Percentiles rank a stretch among this genome's conserved stretches.
These are phyloP conservation scores for Hanseniaspora vineae DNA, from an alignment of 805 yeast genomes.

Conservation along the genomic window DNA sequence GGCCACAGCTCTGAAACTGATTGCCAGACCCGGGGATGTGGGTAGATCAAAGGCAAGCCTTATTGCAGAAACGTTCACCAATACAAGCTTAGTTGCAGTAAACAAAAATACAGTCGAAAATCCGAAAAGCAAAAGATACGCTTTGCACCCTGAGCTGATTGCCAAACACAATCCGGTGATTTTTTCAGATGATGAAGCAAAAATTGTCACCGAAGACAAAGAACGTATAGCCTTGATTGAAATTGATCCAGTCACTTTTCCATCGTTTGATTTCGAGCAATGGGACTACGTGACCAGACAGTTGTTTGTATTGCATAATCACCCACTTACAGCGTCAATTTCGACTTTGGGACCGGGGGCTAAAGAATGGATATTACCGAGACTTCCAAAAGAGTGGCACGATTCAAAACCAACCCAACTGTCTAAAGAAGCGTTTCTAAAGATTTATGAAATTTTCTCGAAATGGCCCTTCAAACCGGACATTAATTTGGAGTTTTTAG, in stretches of 20 bases:
- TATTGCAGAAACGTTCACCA: slow-evolving; percentile 51
- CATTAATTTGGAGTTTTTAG: slow-evolving; percentile 29
- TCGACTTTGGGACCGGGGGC: slow-evolving; percentile 76
- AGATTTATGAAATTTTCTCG: slow-evolving; percentile 39
- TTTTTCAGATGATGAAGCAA: slow-evolving; percentile 18
- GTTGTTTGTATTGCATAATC: slow-evolving; percentile 35
- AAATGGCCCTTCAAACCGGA: slow-evolving; percentile 84
- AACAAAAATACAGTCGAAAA: background rate
- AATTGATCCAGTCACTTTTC: slow-evolving; percentile 32
- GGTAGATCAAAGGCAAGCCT: slow-evolving; percentile 52
- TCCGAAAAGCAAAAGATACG: slow-evolving; percentile 12
- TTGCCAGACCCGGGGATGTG: slow-evolving; percentile 39
- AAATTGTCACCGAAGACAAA: slow-evolving; percentile 21
- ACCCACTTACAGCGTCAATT: slow-evolving; percentile 34
- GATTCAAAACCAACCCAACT: slow-evolving; percentile 34
- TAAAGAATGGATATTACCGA: slow-evolving; percentile 29
- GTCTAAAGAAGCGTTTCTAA: slow-evolving; percentile 39
- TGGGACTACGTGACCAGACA: slow-evolving; percentile 59
- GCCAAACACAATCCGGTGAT: slow-evolving; percentile 21
- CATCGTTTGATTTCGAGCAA: slow-evolving; percentile 35
- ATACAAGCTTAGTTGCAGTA: slow-evolving; percentile 42
- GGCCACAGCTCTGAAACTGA: slow-evolving; percentile 44
- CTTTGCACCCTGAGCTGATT: slow-evolving; percentile 12
- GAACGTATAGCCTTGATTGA: slow-evolving; percentile 43
- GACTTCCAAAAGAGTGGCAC: slow-evolving; percentile 26